Base-by-base conservation (phyloP, 2,329 filamentous ascomycete species). In the Botrytis pseudocinerea region DNA sequence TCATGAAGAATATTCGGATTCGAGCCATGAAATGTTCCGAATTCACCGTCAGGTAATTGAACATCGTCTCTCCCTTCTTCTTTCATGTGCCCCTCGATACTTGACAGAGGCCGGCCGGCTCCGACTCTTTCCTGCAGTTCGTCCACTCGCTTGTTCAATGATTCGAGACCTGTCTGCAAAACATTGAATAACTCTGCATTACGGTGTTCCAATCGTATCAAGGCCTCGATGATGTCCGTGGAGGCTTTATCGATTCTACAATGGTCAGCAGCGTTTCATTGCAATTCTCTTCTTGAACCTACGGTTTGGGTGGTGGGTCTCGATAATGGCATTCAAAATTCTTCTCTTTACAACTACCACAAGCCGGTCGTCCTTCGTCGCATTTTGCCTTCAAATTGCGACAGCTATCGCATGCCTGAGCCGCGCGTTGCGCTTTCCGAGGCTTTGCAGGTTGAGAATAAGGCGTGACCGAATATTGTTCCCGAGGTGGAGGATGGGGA, bases 221-320 rank as follows among this genome's bases (percentile, higher is more conserved):
- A 69, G 51, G 84, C 83, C 0, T 91, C 88, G 72, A 91, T 78
- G 46, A 91, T 89, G 73, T 91, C 89, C 12, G 86, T 83, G 25
- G 88, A 85, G 4, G 87, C 85, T 80, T 90, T 91, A 79, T 91
- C 89, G 75, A 80, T 78, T 65, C 79, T 80, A 73, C n/a, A 72
- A 14, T 63, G 54, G 68, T 80, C 77, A 80, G 78, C 71, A 62
- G 57, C 35, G 46, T 44, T 51, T 60, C 46, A 70, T 51, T 46
- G 20, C 22, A 48, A 40, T 35, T 22, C 25, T 16, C 42, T 85
- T 72, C 70, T 88, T 82, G 62, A 71, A 85, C 92, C 81, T 86
- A 97, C 93, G 97, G 95, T 80, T 97, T 96, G 25, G 94, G 94
- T 35, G 94, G 92, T 9, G 96, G 92, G 80, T 98, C 95, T 76